Percentiles rank a stretch among this genome's conserved stretches.
These are phyloP conservation scores for Senecio squalidus DNA, from an alignment of 140 eudicot species.

Conservation along the genomic window DNA sequence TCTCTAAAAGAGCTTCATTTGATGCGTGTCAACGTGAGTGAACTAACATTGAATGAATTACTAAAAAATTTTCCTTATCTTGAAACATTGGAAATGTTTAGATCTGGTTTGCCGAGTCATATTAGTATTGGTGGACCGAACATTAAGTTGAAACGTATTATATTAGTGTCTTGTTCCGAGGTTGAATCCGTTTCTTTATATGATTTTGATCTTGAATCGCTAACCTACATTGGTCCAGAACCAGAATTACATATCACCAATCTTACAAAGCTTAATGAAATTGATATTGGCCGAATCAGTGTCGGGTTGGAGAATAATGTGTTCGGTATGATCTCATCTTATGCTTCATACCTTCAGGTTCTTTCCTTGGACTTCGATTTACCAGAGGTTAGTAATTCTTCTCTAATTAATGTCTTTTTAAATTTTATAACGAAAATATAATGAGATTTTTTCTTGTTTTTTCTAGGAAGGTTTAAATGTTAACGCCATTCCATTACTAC, in stretches of 20 bases:
- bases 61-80: slow-evolving; percentile 23
- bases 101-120: slow-evolving; percentile 7
- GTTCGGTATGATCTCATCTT: slow-evolving; percentile 23
- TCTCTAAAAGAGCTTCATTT: slow-evolving; percentile 23
- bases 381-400: slow-evolving; percentile 19
- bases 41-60: slow-evolving; percentile 15
- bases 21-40: slow-evolving; percentile 29
- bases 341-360: slow-evolving; percentile 24
- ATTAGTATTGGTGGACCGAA: slow-evolving; percentile 17
- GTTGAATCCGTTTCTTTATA: slow-evolving; percentile 16
- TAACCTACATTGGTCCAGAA: slow-evolving; percentile 19
- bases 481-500: slow-evolving; percentile 19
- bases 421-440: background rate
- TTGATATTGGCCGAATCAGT: slow-evolving; percentile 21
- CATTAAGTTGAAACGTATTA: slow-evolving; percentile 26
- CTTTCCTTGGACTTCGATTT: slow-evolving; percentile 27
- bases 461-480: slow-evolving; percentile 20
- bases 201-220: slow-evolving; percentile 23
- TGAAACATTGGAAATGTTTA: slow-evolving; percentile 13
- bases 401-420: background rate
- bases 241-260: slow-evolving; percentile 6
- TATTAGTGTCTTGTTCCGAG: slow-evolving; percentile 17
- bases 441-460: background rate
- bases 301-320: slow-evolving; percentile 27
- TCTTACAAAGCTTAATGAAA: slow-evolving; percentile 30